Base-by-base conservation (phyloP, 192 early-diverging fungal species). In the Rhizophagus sp. region DNA sequence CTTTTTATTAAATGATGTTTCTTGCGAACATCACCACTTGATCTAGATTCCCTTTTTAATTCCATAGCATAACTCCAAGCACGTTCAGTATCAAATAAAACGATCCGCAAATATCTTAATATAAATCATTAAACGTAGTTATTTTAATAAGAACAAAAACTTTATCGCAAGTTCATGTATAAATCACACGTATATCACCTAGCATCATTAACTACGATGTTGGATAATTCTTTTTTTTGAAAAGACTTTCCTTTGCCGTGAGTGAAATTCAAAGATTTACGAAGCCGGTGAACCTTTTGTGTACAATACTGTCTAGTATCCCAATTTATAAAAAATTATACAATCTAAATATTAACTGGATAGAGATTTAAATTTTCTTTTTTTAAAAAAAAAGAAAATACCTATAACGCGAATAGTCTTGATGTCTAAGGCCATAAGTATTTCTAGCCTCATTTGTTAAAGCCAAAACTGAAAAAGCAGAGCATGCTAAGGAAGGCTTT, bases 11-110 rank as follows among this genome's bases (percentile, higher is more conserved):
- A 80, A 81, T 95, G 94, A 80, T 87, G 85, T 66, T 85, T 87
- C 79, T 93, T 94, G 19, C 93, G 87, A 22, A 90, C 88, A 49
- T 94, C 75, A 47, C 88, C 87, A 61, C 82, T 80, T 25, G 87
- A 83, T 17, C 82, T 80, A 4, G 86, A 87, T 44, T 92, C 89
- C 1, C 78, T 82, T 75, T 93, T 94, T 61, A 94, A 82, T 79
- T 95, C 91, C 93, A 94, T 95, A 25, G 90, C 90, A 73, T 93
- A 94, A 62, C 88, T 86, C 93, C 93, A 96, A 19, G 86, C 86
- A 24, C 94, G 87, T 79, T 96, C 95, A 0, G 91, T 85, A 70
- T 93, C 87, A 76, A 93, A 94, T 10, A 95, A 83, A 33, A 89
- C 79, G 19, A 94, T 79, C 33, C 91, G 85, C 50, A 94, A 82